Base-by-base conservation (phyloP, 441 rosid genomes). In the Populus hybrid region DNA sequence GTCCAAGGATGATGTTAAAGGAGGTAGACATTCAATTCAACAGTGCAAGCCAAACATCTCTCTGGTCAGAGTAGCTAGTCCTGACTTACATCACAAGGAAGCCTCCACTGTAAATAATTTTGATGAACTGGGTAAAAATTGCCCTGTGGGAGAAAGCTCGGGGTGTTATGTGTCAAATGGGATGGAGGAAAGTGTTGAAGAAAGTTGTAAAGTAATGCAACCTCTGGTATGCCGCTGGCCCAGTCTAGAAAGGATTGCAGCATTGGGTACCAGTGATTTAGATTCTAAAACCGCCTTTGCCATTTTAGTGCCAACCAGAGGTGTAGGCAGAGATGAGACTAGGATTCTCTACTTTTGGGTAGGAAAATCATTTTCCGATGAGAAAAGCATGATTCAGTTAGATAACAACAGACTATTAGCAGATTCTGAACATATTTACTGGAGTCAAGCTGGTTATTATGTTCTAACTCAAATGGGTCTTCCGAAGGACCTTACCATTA, bases 341-440 rank as follows among this genome's bases (percentile, higher is more conserved):
- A 85, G 87, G 85, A 78, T 77, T 86, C 88, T 95, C 54, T 89
- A 89, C 83, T 82, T 95, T 83, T 95, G 99, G 99, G 80, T 92
- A 78, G 99, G 98, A 84, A 89, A 84, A 86, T 90, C 89, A 71
- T 88, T 89, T 80, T 30, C 78, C 81, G 64, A 54, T 32, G 89
- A 85, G 23, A 84, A 85, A 83, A 82, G 80, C 82, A 73, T 72
- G 82, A 78, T 81, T 80, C 80, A 82, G 80, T 80, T 87, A 83
- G 87, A 83, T 87, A 82, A 82, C 74, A 80, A 83, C 79, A 80
- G 78, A 73, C 81, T 30, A n/a, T 38, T 77, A 63, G 89, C 74
- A 67, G 83, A 78, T 80, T 23, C 73, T 77, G 88, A 84, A 81
- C 77, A 79, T 75, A 79, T 78, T 84, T 91, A 91, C 86, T 87